phyloP scores from a whole-genome alignment of 2,329 filamentous ascomycete genomes.

The Neofusicoccum ribis region DNA sequence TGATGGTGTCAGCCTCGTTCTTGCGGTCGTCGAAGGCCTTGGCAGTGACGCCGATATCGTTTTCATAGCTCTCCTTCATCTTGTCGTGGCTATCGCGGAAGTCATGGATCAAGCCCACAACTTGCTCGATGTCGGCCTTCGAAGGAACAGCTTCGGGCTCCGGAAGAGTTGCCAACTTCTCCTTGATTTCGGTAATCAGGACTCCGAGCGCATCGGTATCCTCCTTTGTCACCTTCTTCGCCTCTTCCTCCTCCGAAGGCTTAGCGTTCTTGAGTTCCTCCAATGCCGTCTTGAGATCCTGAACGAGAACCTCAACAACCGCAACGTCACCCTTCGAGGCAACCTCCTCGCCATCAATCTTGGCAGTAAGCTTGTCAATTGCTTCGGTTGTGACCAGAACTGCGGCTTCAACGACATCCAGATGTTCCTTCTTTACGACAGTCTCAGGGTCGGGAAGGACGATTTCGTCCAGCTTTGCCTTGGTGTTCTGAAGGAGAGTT shows the following conservation, averaged over 20 bases:
- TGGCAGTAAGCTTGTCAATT: conserved; percentile 64
- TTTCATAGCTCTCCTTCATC: conserved; percentile 71
- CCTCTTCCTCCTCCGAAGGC: conserved; percentile 50
- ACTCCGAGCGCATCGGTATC: conserved; percentile 79
- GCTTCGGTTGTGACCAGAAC: conserved; percentile 75
- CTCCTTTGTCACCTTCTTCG: conserved; percentile 70
- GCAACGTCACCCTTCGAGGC: conserved; percentile 78
- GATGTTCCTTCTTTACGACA: conserved; percentile 61
- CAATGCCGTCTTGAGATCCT: conserved; percentile 72
- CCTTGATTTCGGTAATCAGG: conserved; percentile 82
- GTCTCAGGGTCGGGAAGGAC: conserved; percentile 66
- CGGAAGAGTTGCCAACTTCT: conserved; percentile 68
- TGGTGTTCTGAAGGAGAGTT: conserved; percentile 85
- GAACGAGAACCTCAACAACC: conserved; percentile 73
- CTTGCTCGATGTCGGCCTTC: conserved; percentile 71
- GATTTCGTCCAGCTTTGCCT: conserved; percentile 82
- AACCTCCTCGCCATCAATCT: conserved; percentile 62
- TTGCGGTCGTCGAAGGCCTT: conserved; percentile 83
- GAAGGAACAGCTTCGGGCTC: conserved; percentile 70
- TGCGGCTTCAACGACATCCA: conserved; percentile 65
- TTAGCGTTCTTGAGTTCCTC: conserved; percentile 62
- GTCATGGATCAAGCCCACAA: conserved; percentile 55
- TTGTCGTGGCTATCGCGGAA: conserved; percentile 63
- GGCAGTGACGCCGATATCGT: conserved; percentile 70
- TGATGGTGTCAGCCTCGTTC: conserved; percentile 75